Base-by-base conservation (phyloP, 164 flowering plant species). In the Magnolia changhungtana region DNA sequence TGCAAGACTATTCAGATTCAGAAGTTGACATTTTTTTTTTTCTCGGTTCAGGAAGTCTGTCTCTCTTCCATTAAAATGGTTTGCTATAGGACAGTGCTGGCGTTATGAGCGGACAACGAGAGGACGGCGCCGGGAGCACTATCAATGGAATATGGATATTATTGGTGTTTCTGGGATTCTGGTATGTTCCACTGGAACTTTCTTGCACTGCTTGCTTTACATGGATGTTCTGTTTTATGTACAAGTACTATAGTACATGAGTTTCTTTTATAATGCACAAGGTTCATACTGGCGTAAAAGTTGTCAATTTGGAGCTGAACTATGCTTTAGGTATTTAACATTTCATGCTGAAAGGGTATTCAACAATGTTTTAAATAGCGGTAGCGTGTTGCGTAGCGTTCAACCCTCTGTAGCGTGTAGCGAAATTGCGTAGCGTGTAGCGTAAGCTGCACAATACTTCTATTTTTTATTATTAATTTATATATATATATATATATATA, bases 111-210 rank as follows among this genome's bases (percentile, higher is more conserved):
- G 97, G 84, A 92, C 91, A 93, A 92, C 99, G 55, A 88, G 97
- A 83, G 98, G 99, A 49, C 83, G 99, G 18, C 94, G 97, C 52
- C 93, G 98, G 49, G 97, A 96, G 83, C 99, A 96, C 79, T 94
- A 96, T 78, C 99, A 96, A 67, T 96, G 99, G 98, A 96, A 96
- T 83, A 96, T 96, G 99, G 99, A 96, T 82, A 92, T 96, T 59
- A 86, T 96, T 81, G 99, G 98, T 78, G 95, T 94, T 55, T 87
- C 95, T 73, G 95, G 85, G 77, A 94, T 92, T 74, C 86, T 83
- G 59, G 99, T 96, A 79, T 55, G 89, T 84, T 78, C 6, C 11
- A 13, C 37, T 52, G 14, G 37, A 69, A 55, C 52, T 69, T 37
- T 8, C 50, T 3, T 68, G 50, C 45, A 37, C 51, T 18, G 49